phyloP scores from a whole-genome alignment of 306 rosid species.

The Quercus robur region DNA sequence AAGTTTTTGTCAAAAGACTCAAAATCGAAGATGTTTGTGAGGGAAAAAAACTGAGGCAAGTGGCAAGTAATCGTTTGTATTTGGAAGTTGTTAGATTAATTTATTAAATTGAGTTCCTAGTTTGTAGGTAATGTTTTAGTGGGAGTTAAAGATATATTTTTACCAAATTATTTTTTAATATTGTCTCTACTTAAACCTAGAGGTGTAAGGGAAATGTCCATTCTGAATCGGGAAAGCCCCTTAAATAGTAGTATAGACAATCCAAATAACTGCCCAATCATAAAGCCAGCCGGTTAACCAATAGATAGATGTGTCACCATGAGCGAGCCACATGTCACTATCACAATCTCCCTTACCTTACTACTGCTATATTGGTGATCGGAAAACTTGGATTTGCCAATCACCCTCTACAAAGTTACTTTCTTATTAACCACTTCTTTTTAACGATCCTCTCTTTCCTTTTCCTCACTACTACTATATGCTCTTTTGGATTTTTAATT shows the following conservation, averaged over 20 bases:
- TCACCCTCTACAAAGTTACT: neutral
- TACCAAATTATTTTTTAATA: too few relatives aligned
- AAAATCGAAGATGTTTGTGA: too few relatives aligned
- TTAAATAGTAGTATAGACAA: neutral
- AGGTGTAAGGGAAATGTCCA: too few relatives aligned
- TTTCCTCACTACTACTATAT: conserved; percentile 15
- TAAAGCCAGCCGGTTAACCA: conserved; percentile 13
- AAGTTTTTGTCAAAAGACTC: too few relatives aligned
- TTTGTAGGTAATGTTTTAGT: too few relatives aligned
- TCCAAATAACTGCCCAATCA: neutral
- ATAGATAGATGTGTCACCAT: conserved; percentile 12
- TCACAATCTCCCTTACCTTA: conserved; percentile 21
- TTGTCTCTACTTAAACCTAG: too few relatives aligned
- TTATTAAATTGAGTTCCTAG: too few relatives aligned
- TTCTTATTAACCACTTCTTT: conserved; percentile 1
- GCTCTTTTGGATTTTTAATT: neutral
- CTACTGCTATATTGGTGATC: conserved; percentile 42
- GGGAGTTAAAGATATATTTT: too few relatives aligned
- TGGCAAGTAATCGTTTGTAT: too few relatives aligned
- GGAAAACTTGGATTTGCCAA: conserved; percentile 49
- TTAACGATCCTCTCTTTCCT: conserved; percentile 36
- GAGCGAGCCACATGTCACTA: conserved; percentile 34
- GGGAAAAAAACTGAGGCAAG: too few relatives aligned
- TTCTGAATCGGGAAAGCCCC: rapidly evolving
- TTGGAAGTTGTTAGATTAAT: too few relatives aligned